Conservation (phyloP, 257 asterid species). For the Jacaranda copaia region DNA sequence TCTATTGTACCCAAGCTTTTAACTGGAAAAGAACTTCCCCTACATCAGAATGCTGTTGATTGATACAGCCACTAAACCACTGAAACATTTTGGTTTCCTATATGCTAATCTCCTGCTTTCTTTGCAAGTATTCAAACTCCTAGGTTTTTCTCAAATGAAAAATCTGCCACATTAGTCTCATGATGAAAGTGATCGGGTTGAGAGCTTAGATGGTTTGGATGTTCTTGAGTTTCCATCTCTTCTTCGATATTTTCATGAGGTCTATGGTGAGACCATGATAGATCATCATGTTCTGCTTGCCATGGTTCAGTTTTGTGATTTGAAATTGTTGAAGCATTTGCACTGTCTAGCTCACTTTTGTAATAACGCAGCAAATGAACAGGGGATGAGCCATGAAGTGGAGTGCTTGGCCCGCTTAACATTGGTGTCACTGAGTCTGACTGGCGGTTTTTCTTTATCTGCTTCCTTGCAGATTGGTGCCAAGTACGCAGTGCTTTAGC, state of each 20-base stretch:
- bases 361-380: slow-evolving; percentile 43
- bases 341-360: slow-evolving; percentile 40
- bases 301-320: slow-evolving; percentile 28
- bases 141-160: slow-evolving; percentile 39
- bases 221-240: slow-evolving; percentile 33
- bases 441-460: slow-evolving; percentile 45
- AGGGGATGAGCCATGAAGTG: slow-evolving; percentile 44
- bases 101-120: slow-evolving; percentile 7
- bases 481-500: slow-evolving; percentile 57
- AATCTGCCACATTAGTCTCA: slow-evolving; percentile 36
- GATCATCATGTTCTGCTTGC: slow-evolving; percentile 42
- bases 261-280: slow-evolving; percentile 20
- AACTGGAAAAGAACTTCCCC: neutral
- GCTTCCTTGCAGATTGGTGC: slow-evolving; percentile 63
- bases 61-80: neutral
- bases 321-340: slow-evolving; percentile 29
- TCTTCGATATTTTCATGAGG: slow-evolving; percentile 24
- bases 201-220: slow-evolving; percentile 17
- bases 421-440: slow-evolving; percentile 37
- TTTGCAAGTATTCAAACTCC: slow-evolving; percentile 30
- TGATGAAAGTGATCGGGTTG: neutral
- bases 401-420: slow-evolving; percentile 53
- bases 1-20: neutral
- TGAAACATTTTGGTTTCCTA: slow-evolving; percentile 21
- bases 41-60: neutral